Percentiles rank a stretch among this genome's conserved stretches.
phyloP scores from a whole-genome alignment of 108 stramenopile species.

The Skeletonema potamos region DNA sequence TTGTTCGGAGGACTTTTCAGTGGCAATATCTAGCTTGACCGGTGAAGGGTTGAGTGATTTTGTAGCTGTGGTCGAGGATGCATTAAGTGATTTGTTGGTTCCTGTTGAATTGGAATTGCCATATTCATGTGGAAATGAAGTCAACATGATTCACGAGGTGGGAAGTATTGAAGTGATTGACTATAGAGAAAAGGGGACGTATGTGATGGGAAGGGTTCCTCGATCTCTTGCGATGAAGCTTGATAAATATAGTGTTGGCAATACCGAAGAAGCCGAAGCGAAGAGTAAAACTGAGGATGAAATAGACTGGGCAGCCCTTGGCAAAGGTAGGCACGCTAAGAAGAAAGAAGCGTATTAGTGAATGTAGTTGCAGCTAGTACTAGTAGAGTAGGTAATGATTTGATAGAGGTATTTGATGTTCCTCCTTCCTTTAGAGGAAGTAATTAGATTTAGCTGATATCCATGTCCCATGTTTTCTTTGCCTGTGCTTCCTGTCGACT shows the following conservation, averaged over 20 bases:
- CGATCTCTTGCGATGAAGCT: conserved; percentile 72
- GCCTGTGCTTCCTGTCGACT: too few relatives aligned
- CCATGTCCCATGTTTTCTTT: too few relatives aligned
- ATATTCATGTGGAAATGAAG: conserved; percentile 75
- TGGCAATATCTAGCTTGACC: conserved; percentile 68
- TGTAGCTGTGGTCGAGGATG: conserved; percentile 74
- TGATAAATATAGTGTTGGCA: conserved; percentile 48
- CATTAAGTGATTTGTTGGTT: conserved; percentile 61
- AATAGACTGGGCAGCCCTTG: conserved; percentile 75
- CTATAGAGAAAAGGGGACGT: conserved; percentile 73
- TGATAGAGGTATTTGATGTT: not conserved
- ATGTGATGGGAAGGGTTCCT: conserved; percentile 71
- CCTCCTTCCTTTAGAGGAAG: not conserved
- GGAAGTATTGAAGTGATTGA: conserved; percentile 81
- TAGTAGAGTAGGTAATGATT: not conserved
- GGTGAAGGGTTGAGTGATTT: conserved; percentile 84
- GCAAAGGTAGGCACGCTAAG: conserved; percentile 61
- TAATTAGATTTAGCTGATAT: too few relatives aligned
- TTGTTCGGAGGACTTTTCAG: conserved; percentile 50
- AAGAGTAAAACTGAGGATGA: conserved; percentile 34
- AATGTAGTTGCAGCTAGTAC: not conserved
- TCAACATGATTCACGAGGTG: conserved; percentile 83
- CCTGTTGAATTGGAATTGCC: conserved; percentile 78
- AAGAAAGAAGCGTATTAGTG: conserved; percentile 1
- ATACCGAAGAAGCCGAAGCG: not conserved